Conservation (phyloP, 2,329 filamentous ascomycete genomes). For the Paraphaeosphaeria minitans region DNA sequence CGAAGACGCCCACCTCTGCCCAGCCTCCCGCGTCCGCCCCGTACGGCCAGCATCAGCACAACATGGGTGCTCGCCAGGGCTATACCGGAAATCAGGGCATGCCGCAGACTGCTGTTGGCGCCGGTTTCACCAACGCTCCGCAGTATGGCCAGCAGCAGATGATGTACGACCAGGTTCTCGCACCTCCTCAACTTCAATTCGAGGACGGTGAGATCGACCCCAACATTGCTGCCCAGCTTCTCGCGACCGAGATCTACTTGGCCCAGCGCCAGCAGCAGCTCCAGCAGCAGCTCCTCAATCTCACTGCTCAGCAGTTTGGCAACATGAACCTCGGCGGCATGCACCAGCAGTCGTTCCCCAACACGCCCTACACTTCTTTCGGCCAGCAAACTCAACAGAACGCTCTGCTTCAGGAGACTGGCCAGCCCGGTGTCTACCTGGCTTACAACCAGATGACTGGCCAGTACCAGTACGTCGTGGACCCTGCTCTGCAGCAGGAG, state of each 20-base stretch:
- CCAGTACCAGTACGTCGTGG: constrained; percentile 80
- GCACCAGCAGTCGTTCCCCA: constrained; percentile 56
- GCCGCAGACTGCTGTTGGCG: constrained; percentile 65
- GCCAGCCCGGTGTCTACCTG: constrained; percentile 76
- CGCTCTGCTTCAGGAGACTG: constrained; percentile 67
- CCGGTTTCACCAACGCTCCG: constrained; percentile 56
- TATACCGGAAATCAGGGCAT: constrained; percentile 48
- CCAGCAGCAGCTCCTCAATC: constrained; percentile 86
- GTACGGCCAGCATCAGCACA: constrained; percentile 61
- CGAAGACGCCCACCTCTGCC: constrained; percentile 75
- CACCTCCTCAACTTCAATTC: constrained; percentile 80
- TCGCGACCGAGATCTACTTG: constrained; percentile 89
- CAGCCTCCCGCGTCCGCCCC: constrained; percentile 69
- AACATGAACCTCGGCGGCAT: constrained; percentile 68
- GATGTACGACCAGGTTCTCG: constrained; percentile 84
- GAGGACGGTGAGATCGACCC: constrained; percentile 78
- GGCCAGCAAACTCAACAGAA: constrained; percentile 68
- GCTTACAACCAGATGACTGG: constrained; percentile 87
- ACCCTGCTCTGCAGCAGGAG: constrained; percentile 63
- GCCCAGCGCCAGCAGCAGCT: constrained; percentile 94
- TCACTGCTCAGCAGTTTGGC: constrained; percentile 62
- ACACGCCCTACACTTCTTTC: constrained; percentile 62
- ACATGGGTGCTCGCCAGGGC: constrained; percentile 49
- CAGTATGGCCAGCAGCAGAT: constrained; percentile 55
- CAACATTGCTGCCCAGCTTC: constrained; percentile 81